Percentiles rank a stretch among this genome's conserved stretches.
phyloP scores from a whole-genome alignment of 495 filamentous ascomycete genomes.

The Penicillium pulvis region DNA sequence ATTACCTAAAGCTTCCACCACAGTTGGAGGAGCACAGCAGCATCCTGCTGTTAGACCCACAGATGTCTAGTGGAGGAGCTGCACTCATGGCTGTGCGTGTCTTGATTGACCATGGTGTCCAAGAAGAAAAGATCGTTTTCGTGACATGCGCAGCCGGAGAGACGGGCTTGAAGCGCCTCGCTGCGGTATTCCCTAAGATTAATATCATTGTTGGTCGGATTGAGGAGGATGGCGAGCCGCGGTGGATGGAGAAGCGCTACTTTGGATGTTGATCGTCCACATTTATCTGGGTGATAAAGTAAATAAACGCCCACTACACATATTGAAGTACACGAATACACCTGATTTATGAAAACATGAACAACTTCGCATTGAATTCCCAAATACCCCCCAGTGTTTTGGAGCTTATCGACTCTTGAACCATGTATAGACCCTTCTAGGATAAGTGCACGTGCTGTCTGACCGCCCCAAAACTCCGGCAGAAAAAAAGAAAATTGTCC shows the following conservation, averaged over 20 bases:
- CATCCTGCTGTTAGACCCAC: conserved; percentile 86
- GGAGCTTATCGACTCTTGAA: background rate
- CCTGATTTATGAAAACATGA: background rate
- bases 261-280: conserved; percentile 64
- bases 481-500: conserved; percentile 28
- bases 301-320: conserved; percentile 15
- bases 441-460: conserved; percentile 12
- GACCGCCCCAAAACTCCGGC: conserved; percentile 20
- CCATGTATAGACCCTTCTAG: conserved; percentile 1
- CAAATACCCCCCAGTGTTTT: background rate
- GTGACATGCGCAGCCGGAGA: conserved; percentile 85
- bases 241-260: conserved; percentile 84
- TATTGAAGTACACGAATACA: background rate
- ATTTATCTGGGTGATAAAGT: conserved; percentile 1
- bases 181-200: conserved; percentile 83
- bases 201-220: conserved; percentile 81
- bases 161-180: conserved; percentile 76
- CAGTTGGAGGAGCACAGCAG: conserved; percentile 70
- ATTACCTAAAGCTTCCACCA: conserved; percentile 76
- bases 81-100: conserved; percentile 96
- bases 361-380: background rate
- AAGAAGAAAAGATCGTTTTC: conserved; percentile 80
- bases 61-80: conserved; percentile 91
- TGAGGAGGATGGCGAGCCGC: conserved; percentile 69
- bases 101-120: conserved; percentile 90